A percentile compares a stretch with the other conserved stretches of the same genome.
phyloP scores from a whole-genome alignment of 2,329 filamentous ascomycete species.

The Apiospora sp. region DNA sequence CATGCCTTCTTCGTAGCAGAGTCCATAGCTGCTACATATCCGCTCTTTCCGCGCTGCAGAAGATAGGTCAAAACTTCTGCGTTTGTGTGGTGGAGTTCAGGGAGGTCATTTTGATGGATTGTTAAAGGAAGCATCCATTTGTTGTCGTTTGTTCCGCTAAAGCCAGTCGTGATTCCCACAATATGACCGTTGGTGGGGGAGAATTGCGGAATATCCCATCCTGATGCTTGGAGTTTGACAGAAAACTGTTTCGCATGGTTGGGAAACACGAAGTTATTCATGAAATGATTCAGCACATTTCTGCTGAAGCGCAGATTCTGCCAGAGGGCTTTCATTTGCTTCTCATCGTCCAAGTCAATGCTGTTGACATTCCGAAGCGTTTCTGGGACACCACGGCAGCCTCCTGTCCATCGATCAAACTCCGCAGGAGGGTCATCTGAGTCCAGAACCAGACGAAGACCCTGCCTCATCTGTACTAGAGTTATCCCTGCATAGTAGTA shows the following conservation, averaged over 20 bases:
- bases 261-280: constrained; percentile 65
- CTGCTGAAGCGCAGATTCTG: constrained; percentile 53
- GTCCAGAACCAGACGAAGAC: constrained; percentile 57
- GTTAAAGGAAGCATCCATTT: neutral
- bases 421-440: constrained; percentile 35
- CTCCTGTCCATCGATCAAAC: constrained; percentile 59
- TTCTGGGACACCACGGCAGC: constrained; percentile 48
- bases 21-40: constrained; percentile 35
- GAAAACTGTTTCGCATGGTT: constrained; percentile 69
- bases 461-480: constrained; percentile 54
- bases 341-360: constrained; percentile 66
- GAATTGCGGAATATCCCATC: neutral
- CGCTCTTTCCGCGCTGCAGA: neutral
- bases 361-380: constrained; percentile 58
- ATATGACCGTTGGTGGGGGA: neutral
- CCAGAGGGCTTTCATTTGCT: constrained; percentile 60
- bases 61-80: constrained; percentile 43
- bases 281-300: constrained; percentile 63
- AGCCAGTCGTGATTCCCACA: neutral
- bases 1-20: neutral
- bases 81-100: constrained; percentile 60
- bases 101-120: neutral
- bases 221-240: constrained; percentile 52
- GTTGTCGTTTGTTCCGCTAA: neutral
- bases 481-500: constrained; percentile 71